Percentiles rank a stretch among this genome's conserved stretches.
Conservation (phyloP, 2,329 filamentous ascomycete genomes). For the Huntiella abstrusa region DNA sequence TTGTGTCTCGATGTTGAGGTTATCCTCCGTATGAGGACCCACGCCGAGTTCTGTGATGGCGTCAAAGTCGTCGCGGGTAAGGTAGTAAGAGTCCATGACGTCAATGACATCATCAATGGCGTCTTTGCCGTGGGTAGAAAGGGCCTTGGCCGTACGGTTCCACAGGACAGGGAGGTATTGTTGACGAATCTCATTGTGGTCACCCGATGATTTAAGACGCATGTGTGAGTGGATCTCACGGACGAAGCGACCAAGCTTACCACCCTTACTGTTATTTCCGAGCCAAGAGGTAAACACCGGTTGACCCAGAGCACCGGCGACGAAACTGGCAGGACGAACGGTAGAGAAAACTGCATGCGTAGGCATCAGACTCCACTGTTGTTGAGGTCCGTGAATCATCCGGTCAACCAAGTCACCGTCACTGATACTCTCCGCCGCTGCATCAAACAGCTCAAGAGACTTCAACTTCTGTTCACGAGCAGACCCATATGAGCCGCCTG, state of each 20-base stretch:
- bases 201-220: slow-evolving; percentile 75
- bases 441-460: slow-evolving; percentile 65
- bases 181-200: slow-evolving; percentile 84
- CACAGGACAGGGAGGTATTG: slow-evolving; percentile 84
- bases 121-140: slow-evolving; percentile 66
- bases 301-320: slow-evolving; percentile 57
- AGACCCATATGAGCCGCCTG: slow-evolving; percentile 32
- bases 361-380: slow-evolving; percentile 97
- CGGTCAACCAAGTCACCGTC: slow-evolving; percentile 90
- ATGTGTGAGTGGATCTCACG: slow-evolving; percentile 97
- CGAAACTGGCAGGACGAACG: slow-evolving; percentile 73
- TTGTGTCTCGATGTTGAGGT: slow-evolving; percentile 61
- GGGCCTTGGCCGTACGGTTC: slow-evolving; percentile 54
- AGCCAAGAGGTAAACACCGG: slow-evolving; percentile 81
- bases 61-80: slow-evolving; percentile 90
- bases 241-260: slow-evolving; percentile 58
- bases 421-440: slow-evolving; percentile 87
- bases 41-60: slow-evolving; percentile 80
- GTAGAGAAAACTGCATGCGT: slow-evolving; percentile 91
- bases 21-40: slow-evolving; percentile 60
- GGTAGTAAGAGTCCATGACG: slow-evolving; percentile 90
- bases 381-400: slow-evolving; percentile 96
- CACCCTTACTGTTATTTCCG: slow-evolving; percentile 79
- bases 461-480: slow-evolving; percentile 59
- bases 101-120: slow-evolving; percentile 68